Evolutionary conservation across 2,329 filamentous ascomycete genomes (phyloP).

Genomic region (Fusarium xylarioides): DNA sequence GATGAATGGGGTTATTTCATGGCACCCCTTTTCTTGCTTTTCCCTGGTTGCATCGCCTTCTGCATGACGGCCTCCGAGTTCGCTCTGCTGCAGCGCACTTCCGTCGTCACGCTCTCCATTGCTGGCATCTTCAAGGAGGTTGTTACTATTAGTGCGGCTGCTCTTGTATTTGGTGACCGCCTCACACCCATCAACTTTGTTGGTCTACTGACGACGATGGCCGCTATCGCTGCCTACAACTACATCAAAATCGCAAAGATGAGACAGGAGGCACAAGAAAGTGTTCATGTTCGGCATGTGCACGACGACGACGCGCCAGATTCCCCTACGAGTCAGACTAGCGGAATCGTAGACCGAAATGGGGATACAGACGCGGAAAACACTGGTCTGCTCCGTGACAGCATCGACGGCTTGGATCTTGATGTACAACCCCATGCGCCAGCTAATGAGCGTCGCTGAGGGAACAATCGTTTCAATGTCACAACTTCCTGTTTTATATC

Average conservation of each 20-base stretch:
- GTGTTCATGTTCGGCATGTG: constrained; percentile 56
- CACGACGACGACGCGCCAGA: constrained; percentile 42
- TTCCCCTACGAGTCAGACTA: constrained; percentile 50
- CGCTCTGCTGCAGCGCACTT: constrained; percentile 91
- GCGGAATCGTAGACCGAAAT: constrained; percentile 54
- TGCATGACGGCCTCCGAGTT: constrained; percentile 98
- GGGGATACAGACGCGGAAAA: constrained; percentile 56
- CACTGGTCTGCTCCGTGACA: constrained; percentile 55
- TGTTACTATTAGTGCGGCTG: constrained; percentile 90
- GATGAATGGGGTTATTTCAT: constrained; percentile 73
- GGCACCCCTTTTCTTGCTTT: constrained; percentile 79
- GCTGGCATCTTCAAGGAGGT: constrained; percentile 99
- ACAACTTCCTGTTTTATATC: constrained; percentile 18
- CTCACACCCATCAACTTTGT: constrained; percentile 88
- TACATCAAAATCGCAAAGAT: constrained; percentile 94
- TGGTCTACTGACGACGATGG: constrained; percentile 87
- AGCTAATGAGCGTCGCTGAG: constrained; percentile 24
- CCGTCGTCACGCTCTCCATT: constrained; percentile 94
- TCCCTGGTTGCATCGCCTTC: constrained; percentile 91
- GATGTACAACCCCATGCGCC: constrained; percentile 43
- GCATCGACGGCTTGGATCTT: constrained; percentile 48
- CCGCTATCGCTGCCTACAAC: constrained; percentile 89
- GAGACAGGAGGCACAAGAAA: constrained; percentile 74
- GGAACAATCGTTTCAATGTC: constrained; percentile 25
- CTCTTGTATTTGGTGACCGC: constrained; percentile 86